Percentiles rank a stretch among this genome's conserved stretches.
Evolutionary conservation across 805 yeast species (phyloP).

Genomic region (Lipomyces chichibuensis): DNA sequence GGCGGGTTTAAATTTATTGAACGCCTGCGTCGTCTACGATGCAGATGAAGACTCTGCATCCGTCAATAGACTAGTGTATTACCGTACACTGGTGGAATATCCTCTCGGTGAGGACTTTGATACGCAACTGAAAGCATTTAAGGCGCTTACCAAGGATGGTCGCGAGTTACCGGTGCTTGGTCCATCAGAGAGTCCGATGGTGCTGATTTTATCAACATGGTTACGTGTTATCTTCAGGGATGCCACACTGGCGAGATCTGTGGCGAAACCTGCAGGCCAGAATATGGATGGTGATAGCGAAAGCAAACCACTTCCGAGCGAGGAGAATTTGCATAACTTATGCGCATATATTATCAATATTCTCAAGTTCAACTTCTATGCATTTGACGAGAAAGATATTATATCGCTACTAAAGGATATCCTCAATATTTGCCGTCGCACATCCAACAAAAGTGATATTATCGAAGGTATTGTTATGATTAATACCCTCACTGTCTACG

Average conservation of each 20-base stretch:
- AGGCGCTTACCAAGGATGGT: slow-evolving; percentile 56
- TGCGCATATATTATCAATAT: slow-evolving; percentile 46
- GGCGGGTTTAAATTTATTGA: slow-evolving; percentile 57
- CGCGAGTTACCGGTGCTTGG: slow-evolving; percentile 56
- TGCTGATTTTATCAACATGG: slow-evolving; percentile 48
- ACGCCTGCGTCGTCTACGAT: slow-evolving; percentile 58
- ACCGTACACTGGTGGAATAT: slow-evolving; percentile 59
- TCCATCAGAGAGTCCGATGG: slow-evolving; percentile 50
- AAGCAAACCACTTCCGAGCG: slow-evolving; percentile 35
- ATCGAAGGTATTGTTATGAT: slow-evolving; percentile 50
- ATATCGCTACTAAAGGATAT: slow-evolving; percentile 45
- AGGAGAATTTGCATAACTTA: slow-evolving; percentile 42
- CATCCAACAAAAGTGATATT: slow-evolving; percentile 48
- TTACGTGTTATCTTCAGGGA: slow-evolving; percentile 42
- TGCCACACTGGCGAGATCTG: slow-evolving; percentile 28
- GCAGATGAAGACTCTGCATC: slow-evolving; percentile 48
- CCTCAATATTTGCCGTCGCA: slow-evolving; percentile 48
- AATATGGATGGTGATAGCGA: slow-evolving; percentile 13
- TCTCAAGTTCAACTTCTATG: slow-evolving; percentile 53
- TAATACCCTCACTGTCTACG: slow-evolving; percentile 51
- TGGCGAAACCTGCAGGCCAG: not conserved
- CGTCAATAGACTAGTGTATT: slow-evolving; percentile 58
- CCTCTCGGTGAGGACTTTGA: slow-evolving; percentile 56
- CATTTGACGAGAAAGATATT: slow-evolving; percentile 50
- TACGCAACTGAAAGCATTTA: slow-evolving; percentile 53